A percentile compares a stretch with the other conserved stretches of the same genome.
phyloP scores from a whole-genome alignment of 2,329 filamentous ascomycete genomes.

The Sporothrix mexicana region DNA sequence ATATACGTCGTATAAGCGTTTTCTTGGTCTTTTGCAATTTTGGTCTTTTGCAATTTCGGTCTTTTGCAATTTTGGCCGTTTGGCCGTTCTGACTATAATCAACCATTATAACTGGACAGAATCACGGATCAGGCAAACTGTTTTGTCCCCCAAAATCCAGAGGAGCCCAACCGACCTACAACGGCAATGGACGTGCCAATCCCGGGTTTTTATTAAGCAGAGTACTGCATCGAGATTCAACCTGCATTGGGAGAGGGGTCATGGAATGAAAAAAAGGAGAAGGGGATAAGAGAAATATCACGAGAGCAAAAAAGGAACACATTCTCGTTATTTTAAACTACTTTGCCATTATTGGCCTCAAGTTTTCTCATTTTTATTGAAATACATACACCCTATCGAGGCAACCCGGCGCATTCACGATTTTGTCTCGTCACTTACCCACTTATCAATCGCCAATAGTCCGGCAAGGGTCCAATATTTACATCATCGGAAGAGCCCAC shows the following conservation, averaged over 20 bases:
- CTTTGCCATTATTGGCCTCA: not conserved
- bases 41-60: too few species aligned
- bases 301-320: not conserved
- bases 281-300: not conserved
- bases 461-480: not conserved
- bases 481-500: not conserved
- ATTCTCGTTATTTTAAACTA: not conserved
- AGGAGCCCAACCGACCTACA: not conserved
- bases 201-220: not conserved
- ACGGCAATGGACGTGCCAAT: constrained; percentile 5
- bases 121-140: not conserved
- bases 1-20: not conserved
- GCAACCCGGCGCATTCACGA: not conserved
- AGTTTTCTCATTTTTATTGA: not conserved
- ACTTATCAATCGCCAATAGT: not conserved
- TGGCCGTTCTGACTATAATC: not conserved
- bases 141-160: not conserved
- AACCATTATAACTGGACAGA: not conserved
- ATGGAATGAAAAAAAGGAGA: not conserved
- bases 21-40: not conserved
- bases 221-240: constrained; percentile 11
- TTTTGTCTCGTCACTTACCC: constrained; percentile 2
- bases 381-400: not conserved
- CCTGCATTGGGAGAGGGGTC: constrained; percentile 10
- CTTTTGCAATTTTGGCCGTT: too few species aligned